These are phyloP conservation scores for Aspergillus avenaceus DNA, from an alignment of 495 filamentous ascomycete species.

Conservation along the genomic window DNA sequence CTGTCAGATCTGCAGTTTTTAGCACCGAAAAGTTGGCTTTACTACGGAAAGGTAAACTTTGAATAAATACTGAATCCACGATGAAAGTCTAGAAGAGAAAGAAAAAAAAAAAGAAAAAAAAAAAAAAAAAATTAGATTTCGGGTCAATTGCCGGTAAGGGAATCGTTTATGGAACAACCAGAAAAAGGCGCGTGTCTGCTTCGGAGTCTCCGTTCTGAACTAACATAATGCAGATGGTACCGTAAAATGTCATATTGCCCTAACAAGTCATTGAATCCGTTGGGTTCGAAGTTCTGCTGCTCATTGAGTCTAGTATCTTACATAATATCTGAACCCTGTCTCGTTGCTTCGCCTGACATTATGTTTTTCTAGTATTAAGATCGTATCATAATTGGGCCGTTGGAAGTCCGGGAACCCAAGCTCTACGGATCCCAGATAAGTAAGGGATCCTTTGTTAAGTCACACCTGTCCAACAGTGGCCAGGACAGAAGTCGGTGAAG, in stretches of 20 bases:
- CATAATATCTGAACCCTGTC: background rate
- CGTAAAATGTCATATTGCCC: background rate
- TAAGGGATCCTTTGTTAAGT: background rate
- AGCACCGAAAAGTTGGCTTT: background rate
- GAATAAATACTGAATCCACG: background rate
- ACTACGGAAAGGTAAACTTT: background rate
- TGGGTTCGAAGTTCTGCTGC: background rate
- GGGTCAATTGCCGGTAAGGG: background rate
- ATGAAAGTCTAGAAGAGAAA: background rate
- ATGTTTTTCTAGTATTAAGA: background rate
- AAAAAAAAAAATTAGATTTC: background rate
- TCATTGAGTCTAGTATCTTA: background rate
- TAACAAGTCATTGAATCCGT: background rate
- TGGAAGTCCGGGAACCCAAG: too few species aligned
- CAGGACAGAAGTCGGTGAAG: background rate
- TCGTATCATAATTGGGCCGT: too few species aligned
- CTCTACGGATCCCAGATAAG: background rate
- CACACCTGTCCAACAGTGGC: background rate
- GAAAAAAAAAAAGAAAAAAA: background rate
- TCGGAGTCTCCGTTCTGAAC: too few species aligned
- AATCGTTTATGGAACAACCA: too few species aligned
- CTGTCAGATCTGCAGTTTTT: conserved; percentile 9
- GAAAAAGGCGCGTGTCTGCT: too few species aligned
- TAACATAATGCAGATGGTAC: background rate
- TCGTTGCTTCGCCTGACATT: background rate